Evolutionary conservation across 2,329 filamentous ascomycete genomes (phyloP), one percentile per base, ranked within the genome.

Genomic region (Aureobasidium lini): DNA sequence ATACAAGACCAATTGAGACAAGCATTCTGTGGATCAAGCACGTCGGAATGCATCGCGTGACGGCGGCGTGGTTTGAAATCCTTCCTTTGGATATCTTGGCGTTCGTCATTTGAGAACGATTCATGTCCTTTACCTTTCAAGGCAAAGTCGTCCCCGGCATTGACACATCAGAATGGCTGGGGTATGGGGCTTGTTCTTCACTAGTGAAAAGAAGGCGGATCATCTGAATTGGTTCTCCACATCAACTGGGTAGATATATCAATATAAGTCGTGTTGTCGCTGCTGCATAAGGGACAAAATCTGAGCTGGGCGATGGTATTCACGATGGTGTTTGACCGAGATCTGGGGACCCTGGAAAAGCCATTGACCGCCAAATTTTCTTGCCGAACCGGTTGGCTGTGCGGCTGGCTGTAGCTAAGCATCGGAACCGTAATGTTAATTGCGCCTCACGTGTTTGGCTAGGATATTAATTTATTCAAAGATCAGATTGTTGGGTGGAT

Each of bases 341-440:
- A 40, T 39, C 18, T 29, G 48, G n/a, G 11, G 37, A 52, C 31
- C 10, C 48, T n/a, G 13, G 16, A 31, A 42, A 53, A 53, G 49
- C 36, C 23, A 53, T 28, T 31, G 31, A 42, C 50, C 37, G 39
- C 28, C 37, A 28, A 43, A 43, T 32, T 43, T 43, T 54, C 6
- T 23, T 32, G 37, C 50, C 50, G 50, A 43, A 43, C 28, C 37
- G 37, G 37, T 43, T 54, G 50, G 28, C 50, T 52, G 44, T 10
- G 48, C 48, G 48, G 48, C 15, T 52, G 48, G 50, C 50, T 43
- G 28, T 13, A 40, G 49, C 49, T 52, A 52, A 52, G 49, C 49
- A 43, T 39, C 48, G 48, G 48, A 39, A 52, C 48, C 34, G 50
- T n/a, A 34, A 54, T 42, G 50, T 43, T 54, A 54, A 54, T 54